Conservation (phyloP, 495 filamentous ascomycete genomes). For the Aspergillus biplanus region DNA sequence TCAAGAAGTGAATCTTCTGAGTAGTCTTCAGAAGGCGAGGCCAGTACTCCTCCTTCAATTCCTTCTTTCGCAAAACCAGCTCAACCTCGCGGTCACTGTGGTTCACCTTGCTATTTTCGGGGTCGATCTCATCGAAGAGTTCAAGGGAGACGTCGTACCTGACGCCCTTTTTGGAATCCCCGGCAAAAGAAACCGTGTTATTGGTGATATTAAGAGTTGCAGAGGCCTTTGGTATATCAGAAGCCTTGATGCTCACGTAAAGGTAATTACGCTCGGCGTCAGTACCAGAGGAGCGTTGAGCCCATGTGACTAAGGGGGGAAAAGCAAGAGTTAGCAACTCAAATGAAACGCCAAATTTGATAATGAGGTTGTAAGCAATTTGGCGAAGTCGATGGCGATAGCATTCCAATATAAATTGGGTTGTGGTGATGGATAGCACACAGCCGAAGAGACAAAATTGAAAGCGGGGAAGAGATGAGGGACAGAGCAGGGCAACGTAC, state of each 20-base stretch:
- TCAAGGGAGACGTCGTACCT: conserved; percentile 86
- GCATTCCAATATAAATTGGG: background rate
- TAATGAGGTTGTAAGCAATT: background rate
- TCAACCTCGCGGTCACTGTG: conserved; percentile 84
- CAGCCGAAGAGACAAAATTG: conserved; percentile 17
- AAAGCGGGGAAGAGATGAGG: conserved; percentile 43
- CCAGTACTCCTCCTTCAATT: conserved; percentile 88
- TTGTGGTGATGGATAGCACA: conserved; percentile 12
- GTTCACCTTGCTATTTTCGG: conserved; percentile 75
- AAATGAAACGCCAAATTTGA: background rate
- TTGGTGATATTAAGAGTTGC: conserved; percentile 81
- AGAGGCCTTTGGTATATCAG: conserved; percentile 71
- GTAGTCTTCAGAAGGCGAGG: conserved; percentile 86
- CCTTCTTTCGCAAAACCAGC: conserved; percentile 95
- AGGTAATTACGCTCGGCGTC: conserved; percentile 88
- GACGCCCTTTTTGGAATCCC: conserved; percentile 77
- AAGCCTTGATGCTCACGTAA: conserved; percentile 84
- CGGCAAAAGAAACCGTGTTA: conserved; percentile 77
- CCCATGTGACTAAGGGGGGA: conserved; percentile 78
- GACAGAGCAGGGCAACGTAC: conserved; percentile 35
- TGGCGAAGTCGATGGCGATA: background rate
- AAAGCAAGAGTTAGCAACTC: conserved; percentile 25
- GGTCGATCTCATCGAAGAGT: conserved; percentile 91
- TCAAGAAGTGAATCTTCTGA: conserved; percentile 92
- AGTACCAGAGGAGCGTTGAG: conserved; percentile 83